Conservation (phyloP, 73 alveolate species). For the Tetrahymena thermophila region DNA sequence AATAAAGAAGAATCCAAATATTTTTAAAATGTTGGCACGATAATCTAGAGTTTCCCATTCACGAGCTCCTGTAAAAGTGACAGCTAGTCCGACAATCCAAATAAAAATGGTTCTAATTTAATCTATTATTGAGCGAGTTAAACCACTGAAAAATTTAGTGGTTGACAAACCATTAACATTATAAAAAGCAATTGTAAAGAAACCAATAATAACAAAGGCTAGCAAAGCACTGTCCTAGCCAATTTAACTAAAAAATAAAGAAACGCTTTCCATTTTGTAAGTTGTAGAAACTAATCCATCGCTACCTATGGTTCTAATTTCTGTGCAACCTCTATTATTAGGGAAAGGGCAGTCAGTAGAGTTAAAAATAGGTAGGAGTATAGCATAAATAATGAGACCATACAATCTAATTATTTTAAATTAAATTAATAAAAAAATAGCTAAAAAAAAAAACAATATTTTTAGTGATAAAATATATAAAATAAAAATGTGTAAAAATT, state of each 20-base stretch:
- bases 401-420: neutral
- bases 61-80: neutral
- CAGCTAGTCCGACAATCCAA: neutral
- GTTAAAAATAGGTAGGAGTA: neutral
- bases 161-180: neutral
- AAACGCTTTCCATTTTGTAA: neutral
- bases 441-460: too few species aligned
- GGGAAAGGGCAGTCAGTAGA: neutral
- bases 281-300: neutral
- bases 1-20: neutral
- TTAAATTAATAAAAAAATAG: neutral
- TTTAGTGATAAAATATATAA: too few species aligned
- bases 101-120: neutral
- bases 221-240: neutral
- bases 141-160: neutral
- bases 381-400: neutral
- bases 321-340: neutral
- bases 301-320: neutral
- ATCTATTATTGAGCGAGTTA: neutral
- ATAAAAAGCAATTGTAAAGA: neutral
- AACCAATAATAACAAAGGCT: neutral
- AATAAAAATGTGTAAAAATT: too few species aligned
- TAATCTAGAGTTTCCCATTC: neutral
- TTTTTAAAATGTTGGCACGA: neutral
- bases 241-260: neutral